Conservation (phyloP, 2,329 filamentous ascomycete genomes). For the Tolypocladium inflatum region DNA sequence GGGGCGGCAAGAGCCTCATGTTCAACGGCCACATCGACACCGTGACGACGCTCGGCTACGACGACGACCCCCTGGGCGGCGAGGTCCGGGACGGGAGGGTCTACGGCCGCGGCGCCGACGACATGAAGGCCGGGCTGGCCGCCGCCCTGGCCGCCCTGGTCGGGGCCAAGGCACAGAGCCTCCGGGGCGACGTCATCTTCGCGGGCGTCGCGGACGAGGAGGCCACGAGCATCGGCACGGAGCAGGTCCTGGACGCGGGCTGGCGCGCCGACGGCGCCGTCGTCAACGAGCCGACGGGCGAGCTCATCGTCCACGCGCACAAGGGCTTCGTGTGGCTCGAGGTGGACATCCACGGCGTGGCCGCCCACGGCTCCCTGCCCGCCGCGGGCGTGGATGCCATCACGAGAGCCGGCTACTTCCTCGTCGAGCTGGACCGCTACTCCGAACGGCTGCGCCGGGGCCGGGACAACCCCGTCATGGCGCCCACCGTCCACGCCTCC, state of each 20-base stretch:
- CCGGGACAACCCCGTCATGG: slow-evolving; percentile 21
- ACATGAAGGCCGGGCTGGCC: slow-evolving; percentile 44
- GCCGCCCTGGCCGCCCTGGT: slow-evolving; percentile 32
- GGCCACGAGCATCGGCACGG: slow-evolving; percentile 37
- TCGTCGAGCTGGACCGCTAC: slow-evolving; percentile 34
- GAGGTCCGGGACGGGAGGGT: slow-evolving; percentile 26
- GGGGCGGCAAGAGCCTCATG: slow-evolving; percentile 38
- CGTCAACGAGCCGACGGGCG: slow-evolving; percentile 36
- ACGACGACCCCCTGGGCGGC: slow-evolving; percentile 34
- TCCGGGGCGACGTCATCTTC: slow-evolving; percentile 40
- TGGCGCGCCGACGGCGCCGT: slow-evolving; percentile 44
- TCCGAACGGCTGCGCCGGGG: slow-evolving; percentile 18
- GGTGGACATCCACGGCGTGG: slow-evolving; percentile 29
- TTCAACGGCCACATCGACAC: slow-evolving; percentile 46
- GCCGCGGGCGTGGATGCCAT: slow-evolving; percentile 41
- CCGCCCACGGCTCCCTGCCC: slow-evolving; percentile 32
- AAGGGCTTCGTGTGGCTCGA: slow-evolving; percentile 41
- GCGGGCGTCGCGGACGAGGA: slow-evolving; percentile 47
- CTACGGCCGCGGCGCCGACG: slow-evolving; percentile 35
- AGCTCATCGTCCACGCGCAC: slow-evolving; percentile 33
- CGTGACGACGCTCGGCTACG: slow-evolving; percentile 37
- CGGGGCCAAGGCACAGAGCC: slow-evolving; percentile 23
- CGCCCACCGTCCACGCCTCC: slow-evolving; percentile 35
- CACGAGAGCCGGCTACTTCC: slow-evolving; percentile 33
- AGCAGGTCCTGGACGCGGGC: slow-evolving; percentile 37